A percentile compares a stretch with the other conserved stretches of the same genome.
These are phyloP conservation scores for Vitis hybrid DNA, from an alignment of 177 flowering plant genomes.

Conservation along the genomic window DNA sequence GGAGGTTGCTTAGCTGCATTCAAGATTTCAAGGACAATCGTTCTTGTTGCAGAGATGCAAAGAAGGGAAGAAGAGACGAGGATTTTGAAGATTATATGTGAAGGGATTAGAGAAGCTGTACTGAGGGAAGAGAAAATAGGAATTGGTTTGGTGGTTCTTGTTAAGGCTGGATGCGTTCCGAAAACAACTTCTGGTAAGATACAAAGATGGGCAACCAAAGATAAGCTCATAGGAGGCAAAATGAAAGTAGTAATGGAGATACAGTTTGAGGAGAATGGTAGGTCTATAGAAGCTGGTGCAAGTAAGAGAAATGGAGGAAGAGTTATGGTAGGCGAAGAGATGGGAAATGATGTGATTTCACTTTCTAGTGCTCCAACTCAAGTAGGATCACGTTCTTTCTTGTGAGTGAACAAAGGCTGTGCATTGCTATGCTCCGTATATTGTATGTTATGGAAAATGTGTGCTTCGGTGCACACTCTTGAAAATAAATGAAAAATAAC, in stretches of 20 bases:
- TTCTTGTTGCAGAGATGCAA: constrained; percentile 61
- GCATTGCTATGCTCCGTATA: too few relatives aligned
- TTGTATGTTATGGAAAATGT: too few relatives aligned
- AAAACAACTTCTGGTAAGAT: constrained; percentile 78
- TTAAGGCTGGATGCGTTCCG: constrained; percentile 50
- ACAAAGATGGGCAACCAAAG: constrained; percentile 59
- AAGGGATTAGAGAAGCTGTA: constrained; percentile 35
- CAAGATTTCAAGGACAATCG: constrained; percentile 21
- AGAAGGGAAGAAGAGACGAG: constrained; percentile 20
- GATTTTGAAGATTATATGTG: constrained; percentile 33
- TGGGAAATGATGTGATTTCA: too few relatives aligned
- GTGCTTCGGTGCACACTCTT: too few relatives aligned
- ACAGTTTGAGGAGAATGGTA: constrained; percentile 6
- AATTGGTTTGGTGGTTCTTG: constrained; percentile 54
- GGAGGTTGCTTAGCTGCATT: constrained; percentile 72
- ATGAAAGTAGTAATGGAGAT: constrained; percentile 34
- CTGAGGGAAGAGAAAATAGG: constrained; percentile 31
- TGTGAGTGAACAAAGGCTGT: too few relatives aligned
- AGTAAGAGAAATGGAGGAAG: too few relatives aligned
- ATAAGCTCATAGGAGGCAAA: constrained; percentile 33
- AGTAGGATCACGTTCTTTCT: too few relatives aligned
- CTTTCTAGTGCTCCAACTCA: too few relatives aligned
- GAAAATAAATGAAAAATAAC: too few relatives aligned
- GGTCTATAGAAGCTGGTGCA: too few relatives aligned
- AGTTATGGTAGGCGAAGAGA: too few relatives aligned